These are phyloP conservation scores for Aspergillus flavus DNA, from an alignment of 2,329 filamentous ascomycete species.

Conservation along the genomic window DNA sequence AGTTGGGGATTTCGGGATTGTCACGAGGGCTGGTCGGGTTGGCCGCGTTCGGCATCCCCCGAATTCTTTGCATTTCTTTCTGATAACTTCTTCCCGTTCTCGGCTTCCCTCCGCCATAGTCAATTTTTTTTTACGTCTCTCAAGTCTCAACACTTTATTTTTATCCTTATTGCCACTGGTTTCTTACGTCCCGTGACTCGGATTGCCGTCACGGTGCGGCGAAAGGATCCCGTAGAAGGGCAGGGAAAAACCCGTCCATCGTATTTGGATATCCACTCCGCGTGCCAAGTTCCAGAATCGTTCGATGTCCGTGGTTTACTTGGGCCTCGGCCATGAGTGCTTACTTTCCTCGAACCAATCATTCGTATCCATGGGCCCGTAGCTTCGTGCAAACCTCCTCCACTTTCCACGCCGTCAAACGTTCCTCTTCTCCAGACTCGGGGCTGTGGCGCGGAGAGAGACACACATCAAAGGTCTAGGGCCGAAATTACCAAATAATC, in stretches of 20 bases:
- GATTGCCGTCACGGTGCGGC: background rate
- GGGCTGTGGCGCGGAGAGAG: slow-evolving; percentile 6
- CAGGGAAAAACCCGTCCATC: background rate
- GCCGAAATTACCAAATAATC: slow-evolving; percentile 3
- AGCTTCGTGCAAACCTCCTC: background rate
- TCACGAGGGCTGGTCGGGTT: background rate
- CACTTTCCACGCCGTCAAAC: slow-evolving; percentile 8
- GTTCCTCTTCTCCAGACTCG: slow-evolving; percentile 8
- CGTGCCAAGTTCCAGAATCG: slow-evolving; percentile 8
- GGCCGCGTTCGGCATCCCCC: slow-evolving; percentile 1
- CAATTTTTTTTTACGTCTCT: too few relatives aligned
- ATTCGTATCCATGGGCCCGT: background rate
- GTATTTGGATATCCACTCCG: background rate
- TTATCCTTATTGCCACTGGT: background rate
- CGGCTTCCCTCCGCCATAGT: background rate
- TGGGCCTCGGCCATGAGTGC: slow-evolving; percentile 2
- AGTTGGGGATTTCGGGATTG: background rate
- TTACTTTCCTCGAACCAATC: background rate
- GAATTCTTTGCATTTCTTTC: slow-evolving; percentile 1
- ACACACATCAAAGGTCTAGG: background rate
- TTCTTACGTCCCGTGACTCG: background rate
- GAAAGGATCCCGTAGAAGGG: background rate
- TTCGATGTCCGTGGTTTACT: slow-evolving; percentile 6
- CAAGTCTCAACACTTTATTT: background rate
- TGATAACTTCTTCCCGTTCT: background rate